Evolutionary conservation across 176 grass and related monocot genomes (phyloP), one percentile per base, ranked within the genome.

Genomic region (Paspalum vaginatum): DNA sequence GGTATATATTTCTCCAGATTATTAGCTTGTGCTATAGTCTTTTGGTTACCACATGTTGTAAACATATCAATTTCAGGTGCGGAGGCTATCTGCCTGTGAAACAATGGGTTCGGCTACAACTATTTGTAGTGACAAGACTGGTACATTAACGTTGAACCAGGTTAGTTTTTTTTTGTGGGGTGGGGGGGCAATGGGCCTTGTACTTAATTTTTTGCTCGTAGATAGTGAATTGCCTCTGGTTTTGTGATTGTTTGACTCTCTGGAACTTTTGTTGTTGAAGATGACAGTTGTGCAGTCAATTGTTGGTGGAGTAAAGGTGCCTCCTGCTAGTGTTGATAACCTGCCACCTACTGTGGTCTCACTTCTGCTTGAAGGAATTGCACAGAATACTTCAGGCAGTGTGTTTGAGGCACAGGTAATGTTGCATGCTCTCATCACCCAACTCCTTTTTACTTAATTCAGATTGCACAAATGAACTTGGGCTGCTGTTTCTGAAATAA

Each of bases 61-160:
- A 38, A 6, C 26, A 72, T 65, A 64, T 72, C 24, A 68, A 70
- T 82, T 52, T 82, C 76, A 99, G 96, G 96, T 99, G 13, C 77
- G 92, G 68, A 90, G 96, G 76, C 93, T 99, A 72, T 99, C 96
- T 54, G 96, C 96, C 18, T 99, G 96, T 85, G 96, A 99, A 95
- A 99, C 96, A 25, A 99, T 99, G 96, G 96, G 96, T 67, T 99
- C 96, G 56, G 96, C 96, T 82, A 99, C 96, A 74, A 99, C 96
- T 74, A 99, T 99, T 84, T 99, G 96, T 76, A 95, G 96, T 93
- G 96, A 99, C 70, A 99, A 99, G 79, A 99, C 96, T 0, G 96
- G 96, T 81, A 99, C 96, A 83, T 87, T 99, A 75, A 99, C 96
- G 10, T 74, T 99, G 60, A 99, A 99, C 65, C 82, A 95, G 92